Evolutionary conservation across 2,329 filamentous ascomycete genomes (phyloP).

Genomic region (Huntiella savannae): DNA sequence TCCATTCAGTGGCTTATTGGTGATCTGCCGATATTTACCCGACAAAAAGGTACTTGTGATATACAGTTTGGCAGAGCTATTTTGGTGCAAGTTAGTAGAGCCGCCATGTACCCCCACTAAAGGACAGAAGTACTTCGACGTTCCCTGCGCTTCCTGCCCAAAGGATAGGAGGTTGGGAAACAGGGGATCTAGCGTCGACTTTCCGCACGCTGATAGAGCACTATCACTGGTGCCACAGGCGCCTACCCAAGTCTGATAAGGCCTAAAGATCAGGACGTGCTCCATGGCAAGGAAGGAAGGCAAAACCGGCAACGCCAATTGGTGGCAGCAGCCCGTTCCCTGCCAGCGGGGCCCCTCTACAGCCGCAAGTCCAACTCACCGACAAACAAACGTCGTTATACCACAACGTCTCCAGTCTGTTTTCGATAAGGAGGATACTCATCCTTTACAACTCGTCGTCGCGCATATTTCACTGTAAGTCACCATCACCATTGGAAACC

Average conservation of each 20-base stretch:
- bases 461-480: conserved; percentile 10
- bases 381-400: conserved; percentile 11
- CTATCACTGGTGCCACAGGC: conserved; percentile 1
- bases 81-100: not conserved
- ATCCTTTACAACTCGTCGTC: conserved; percentile 10
- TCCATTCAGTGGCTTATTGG: too few species aligned
- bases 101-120: not conserved
- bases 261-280: not conserved
- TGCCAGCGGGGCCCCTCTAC: conserved; percentile 3
- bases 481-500: not conserved
- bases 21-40: too few species aligned
- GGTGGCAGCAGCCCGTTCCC: not conserved
- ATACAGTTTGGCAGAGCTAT: conserved; percentile 1
- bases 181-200: conserved; percentile 3
- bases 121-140: conserved; percentile 1
- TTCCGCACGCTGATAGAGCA: not conserved
- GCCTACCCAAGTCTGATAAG: conserved; percentile 3
- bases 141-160: conserved; percentile 4
- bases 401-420: conserved; percentile 7
- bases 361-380: conserved; percentile 9
- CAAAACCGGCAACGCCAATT: conserved; percentile 1
- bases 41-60: not conserved
- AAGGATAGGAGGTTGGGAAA: conserved; percentile 10
- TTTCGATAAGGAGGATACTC: conserved; percentile 11
- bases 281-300: not conserved